Evolutionary conservation across 1,284 basidiomycete species (phyloP).

Genomic region (Ganoderma leucocontextum): DNA sequence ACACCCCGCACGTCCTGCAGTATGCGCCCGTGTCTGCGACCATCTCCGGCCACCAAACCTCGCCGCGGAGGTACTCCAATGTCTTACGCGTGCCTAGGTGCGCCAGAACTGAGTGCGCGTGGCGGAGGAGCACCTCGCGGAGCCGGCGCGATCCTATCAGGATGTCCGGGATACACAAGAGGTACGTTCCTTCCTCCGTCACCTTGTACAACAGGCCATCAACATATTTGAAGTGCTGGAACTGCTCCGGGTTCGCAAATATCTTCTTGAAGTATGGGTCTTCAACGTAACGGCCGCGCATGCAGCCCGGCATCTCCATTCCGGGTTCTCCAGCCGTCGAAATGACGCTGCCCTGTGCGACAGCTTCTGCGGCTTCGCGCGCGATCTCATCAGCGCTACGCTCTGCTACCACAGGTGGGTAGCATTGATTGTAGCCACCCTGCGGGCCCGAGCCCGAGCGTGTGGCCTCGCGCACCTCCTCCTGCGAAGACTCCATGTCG

Average conservation of each 20-base stretch:
- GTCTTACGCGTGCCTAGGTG: constrained; percentile 39
- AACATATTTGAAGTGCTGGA: not conserved
- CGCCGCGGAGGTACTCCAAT: constrained; percentile 31
- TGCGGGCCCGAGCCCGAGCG: too few species aligned
- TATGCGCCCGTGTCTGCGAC: constrained; percentile 30
- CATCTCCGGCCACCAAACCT: constrained; percentile 42
- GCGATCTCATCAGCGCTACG: too few species aligned
- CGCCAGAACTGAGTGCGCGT: constrained; percentile 39
- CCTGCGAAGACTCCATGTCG: too few species aligned
- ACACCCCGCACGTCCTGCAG: constrained; percentile 37
- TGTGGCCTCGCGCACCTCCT: too few species aligned
- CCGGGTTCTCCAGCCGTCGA: too few species aligned
- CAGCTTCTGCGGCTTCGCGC: too few species aligned
- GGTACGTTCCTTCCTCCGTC: not conserved
- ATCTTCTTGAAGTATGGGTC: not conserved
- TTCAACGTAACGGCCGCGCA: not conserved
- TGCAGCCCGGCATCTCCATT: too few species aligned
- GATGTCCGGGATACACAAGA: constrained; percentile 32
- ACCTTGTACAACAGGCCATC: not conserved
- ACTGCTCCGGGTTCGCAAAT: not conserved
- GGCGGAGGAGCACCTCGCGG: constrained; percentile 37
- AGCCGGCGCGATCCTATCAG: constrained; percentile 24
- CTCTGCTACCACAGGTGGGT: too few species aligned
- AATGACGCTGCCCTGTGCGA: too few species aligned
- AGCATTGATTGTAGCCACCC: too few species aligned